These are phyloP conservation scores for Aureobasidium namibiae DNA, from an alignment of 2,329 filamentous ascomycete genomes.

Conservation along the genomic window DNA sequence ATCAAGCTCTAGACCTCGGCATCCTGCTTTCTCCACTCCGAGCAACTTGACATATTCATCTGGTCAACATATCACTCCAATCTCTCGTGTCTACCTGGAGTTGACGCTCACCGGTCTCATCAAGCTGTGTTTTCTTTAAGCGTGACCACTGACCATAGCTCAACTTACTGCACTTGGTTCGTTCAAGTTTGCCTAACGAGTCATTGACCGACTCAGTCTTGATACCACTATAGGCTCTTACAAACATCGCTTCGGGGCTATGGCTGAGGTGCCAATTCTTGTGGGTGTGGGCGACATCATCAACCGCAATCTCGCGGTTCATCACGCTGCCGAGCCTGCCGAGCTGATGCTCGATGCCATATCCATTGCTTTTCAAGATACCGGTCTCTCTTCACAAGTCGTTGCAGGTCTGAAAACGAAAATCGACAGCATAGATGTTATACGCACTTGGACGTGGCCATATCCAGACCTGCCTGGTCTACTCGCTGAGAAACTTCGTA, in stretches of 20 bases:
- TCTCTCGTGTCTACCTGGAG: too few relatives aligned
- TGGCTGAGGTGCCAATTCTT: conserved; percentile 42
- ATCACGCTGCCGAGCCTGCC: conserved; percentile 51
- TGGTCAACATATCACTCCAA: too few relatives aligned
- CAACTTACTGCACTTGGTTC: too few relatives aligned
- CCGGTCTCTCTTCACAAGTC: conserved; percentile 26
- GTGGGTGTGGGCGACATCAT: conserved; percentile 56
- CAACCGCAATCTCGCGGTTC: conserved; percentile 44
- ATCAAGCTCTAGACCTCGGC: conserved; percentile 8
- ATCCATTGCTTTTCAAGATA: conserved; percentile 43
- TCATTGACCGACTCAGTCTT: background rate
- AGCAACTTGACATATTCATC: background rate
- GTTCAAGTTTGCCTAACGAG: background rate
- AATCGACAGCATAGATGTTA: conserved; percentile 53
- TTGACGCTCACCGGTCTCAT: too few relatives aligned
- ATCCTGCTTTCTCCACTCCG: conserved; percentile 10
- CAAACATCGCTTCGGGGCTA: background rate
- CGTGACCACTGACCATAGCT: too few relatives aligned
- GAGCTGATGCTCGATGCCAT: conserved; percentile 52
- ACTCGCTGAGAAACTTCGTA: conserved; percentile 42
- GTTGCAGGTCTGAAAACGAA: conserved; percentile 31
- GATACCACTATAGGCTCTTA: background rate
- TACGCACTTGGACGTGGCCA: conserved; percentile 59
- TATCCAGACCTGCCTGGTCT: conserved; percentile 52
- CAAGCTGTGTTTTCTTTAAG: background rate